Percentiles rank a stretch among this genome's conserved stretches.
These are phyloP conservation scores for Pichia thaimueangensis DNA, from an alignment of 805 yeast genomes.

Conservation along the genomic window DNA sequence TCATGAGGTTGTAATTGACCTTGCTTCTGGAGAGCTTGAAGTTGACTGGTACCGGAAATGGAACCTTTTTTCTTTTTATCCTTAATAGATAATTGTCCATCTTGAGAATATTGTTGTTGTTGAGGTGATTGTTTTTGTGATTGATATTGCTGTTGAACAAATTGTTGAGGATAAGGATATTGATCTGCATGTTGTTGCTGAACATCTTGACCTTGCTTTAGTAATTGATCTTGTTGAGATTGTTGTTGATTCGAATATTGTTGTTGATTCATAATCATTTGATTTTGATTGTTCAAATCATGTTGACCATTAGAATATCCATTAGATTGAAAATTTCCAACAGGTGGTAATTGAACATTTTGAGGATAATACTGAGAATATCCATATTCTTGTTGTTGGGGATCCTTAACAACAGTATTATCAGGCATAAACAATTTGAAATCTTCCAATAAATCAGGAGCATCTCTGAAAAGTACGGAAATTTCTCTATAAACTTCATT, in stretches of 20 bases:
- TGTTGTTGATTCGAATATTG: constrained; percentile 4
- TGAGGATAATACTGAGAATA: constrained; percentile 14
- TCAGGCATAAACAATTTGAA: constrained; percentile 95
- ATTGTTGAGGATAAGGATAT: constrained; percentile 1
- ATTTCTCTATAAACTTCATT: constrained; percentile 94
- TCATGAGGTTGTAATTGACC: constrained; percentile 27
- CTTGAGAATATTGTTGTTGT: constrained; percentile 10
- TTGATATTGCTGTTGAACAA: constrained; percentile 4
- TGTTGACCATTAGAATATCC: constrained; percentile 16
- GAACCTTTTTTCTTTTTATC: constrained; percentile 26
- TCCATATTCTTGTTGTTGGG: constrained; percentile 18
- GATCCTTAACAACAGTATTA: constrained; percentile 33
- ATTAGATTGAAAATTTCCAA: constrained; percentile 75
- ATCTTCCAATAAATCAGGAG: constrained; percentile 92
- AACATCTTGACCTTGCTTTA: background rate
- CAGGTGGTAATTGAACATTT: constrained; percentile 68
- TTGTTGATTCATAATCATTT: constrained; percentile 4
- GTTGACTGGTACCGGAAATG: constrained; percentile 16
- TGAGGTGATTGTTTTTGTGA: constrained; percentile 9
- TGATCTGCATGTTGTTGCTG: constrained; percentile 9
- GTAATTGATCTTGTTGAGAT: background rate
- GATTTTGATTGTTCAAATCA: constrained; percentile 6
- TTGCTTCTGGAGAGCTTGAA: constrained; percentile 11
- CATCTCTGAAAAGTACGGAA: constrained; percentile 78
- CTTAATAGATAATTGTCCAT: constrained; percentile 11